Evolutionary conservation across 805 yeast genomes (phyloP), one percentile per base, ranked within the genome.

Genomic region (Suhomyces xylopsoci): DNA sequence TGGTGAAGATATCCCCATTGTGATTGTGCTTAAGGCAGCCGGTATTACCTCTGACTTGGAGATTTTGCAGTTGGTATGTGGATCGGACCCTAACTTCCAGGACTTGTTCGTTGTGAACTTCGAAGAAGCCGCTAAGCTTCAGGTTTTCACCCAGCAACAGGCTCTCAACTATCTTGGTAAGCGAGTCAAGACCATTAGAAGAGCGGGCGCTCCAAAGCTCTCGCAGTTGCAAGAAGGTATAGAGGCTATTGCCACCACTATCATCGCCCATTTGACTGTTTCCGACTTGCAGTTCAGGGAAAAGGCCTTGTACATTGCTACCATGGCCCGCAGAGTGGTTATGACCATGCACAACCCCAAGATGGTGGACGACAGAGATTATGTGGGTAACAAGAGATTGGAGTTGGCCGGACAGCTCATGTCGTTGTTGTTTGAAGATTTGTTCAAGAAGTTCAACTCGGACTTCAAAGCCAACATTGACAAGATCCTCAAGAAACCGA

Each of bases 281-380:
- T 80, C 81, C 50, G 89, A 86, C 60, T 76, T 89, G 45, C 96
- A 94, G 64, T 91, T 93, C 76, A 81, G 96, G 58, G 97, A 91
- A 67, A 94, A 94, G 73, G 97, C 98, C 0, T 69, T 94, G 36
- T 94, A 94, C 66, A 84, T 94, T 60, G 97, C 97, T 1, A 84
- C 90, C 71, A 94, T 94, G 99, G 88, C 99, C 1, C 83, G 99
- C 66, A 82, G 98, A 65, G 98, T 93, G 2, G 81, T 94, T 20
- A 90, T 90, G 96, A 90, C 99, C 4, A 90, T 94, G 85, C 85
- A 89, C 58, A 88, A 94, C 63, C 96, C 97, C 7, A 84, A 85
- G 59, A 85, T 90, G 86, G 96, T 94, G n/a, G 99, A 94, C 65
- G 99, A 94, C 71, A 84, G 98, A 71, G 99, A 94, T 75, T 94